Conservation (phyloP, 768 basidiomycete genomes). For the Boletus patriciae region DNA sequence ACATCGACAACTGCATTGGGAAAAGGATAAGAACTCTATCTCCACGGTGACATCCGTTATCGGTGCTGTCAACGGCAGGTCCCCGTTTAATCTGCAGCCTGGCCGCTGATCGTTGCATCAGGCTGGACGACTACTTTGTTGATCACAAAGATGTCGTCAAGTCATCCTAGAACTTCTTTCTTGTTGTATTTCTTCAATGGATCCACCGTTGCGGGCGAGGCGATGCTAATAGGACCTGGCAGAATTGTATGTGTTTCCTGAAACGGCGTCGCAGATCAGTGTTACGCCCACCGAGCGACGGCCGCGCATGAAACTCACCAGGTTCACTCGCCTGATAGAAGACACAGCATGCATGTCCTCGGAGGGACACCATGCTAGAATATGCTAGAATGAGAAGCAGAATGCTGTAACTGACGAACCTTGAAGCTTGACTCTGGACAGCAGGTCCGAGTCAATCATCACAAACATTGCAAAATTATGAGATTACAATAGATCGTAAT, state of each 20-base stretch:
- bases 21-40: neutral
- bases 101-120: no score
- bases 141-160: neutral
- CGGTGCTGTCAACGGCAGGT: no score
- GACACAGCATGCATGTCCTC: neutral
- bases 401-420: neutral
- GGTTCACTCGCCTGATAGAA: neutral
- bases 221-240: no score
- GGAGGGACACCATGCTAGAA: no score
- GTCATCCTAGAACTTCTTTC: neutral
- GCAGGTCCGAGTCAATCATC: no score
- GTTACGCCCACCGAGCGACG: neutral
- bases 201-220: neutral
- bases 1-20: neutral
- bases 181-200: conserved; percentile 3
- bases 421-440: no score
- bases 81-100: no score
- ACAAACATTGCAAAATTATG: neutral
- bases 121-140: neutral
- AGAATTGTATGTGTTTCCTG: neutral
- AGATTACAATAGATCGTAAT: neutral
- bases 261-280: conserved; percentile 1
- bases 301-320: neutral
- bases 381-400: neutral
- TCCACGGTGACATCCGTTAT: neutral